A percentile compares a stretch with the other conserved stretches of the same genome.
These are phyloP conservation scores for Phlegmacium glaucopus DNA, from an alignment of 768 basidiomycete species.

Conservation along the genomic window DNA sequence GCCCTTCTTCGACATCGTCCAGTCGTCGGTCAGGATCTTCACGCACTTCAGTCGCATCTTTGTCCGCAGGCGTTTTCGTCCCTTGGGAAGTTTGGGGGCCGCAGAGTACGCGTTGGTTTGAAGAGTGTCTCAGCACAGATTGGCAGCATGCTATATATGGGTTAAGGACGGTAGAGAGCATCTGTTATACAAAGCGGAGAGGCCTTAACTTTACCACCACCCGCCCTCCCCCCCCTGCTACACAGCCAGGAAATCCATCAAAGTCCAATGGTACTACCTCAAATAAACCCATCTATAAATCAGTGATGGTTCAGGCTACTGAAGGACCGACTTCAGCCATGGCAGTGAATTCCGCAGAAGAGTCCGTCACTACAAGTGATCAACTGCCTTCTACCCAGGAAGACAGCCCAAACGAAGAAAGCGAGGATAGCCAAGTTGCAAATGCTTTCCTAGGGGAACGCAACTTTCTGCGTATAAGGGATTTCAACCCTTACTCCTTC, in stretches of 20 bases:
- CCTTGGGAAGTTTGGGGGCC: constrained; percentile 54
- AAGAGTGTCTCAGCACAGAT: constrained; percentile 45
- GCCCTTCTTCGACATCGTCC: background rate
- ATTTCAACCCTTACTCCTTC: constrained; percentile 31
- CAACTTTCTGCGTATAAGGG: constrained; percentile 27
- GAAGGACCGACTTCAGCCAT: background rate
- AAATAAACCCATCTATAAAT: background rate
- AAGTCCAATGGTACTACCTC: background rate
- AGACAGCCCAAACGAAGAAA: constrained; percentile 5
- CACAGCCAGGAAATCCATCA: background rate
- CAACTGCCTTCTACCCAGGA: background rate
- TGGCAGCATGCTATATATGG: constrained; percentile 57
- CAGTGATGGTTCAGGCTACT: background rate
- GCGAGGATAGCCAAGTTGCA: constrained; percentile 2
- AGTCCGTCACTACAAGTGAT: background rate
- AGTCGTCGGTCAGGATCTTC: background rate
- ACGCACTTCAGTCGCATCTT: background rate
- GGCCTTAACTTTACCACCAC: background rate
- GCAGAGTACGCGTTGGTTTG: constrained; percentile 50
- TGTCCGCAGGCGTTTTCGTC: constrained; percentile 19
- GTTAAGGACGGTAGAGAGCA: constrained; percentile 45
- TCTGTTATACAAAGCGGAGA: constrained; percentile 12
- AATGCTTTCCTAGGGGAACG: constrained; percentile 3
- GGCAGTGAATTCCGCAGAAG: background rate
- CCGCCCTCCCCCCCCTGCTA: background rate